Evolutionary conservation across 768 basidiomycete species (phyloP).

Genomic region (Agaricus bisporus): DNA sequence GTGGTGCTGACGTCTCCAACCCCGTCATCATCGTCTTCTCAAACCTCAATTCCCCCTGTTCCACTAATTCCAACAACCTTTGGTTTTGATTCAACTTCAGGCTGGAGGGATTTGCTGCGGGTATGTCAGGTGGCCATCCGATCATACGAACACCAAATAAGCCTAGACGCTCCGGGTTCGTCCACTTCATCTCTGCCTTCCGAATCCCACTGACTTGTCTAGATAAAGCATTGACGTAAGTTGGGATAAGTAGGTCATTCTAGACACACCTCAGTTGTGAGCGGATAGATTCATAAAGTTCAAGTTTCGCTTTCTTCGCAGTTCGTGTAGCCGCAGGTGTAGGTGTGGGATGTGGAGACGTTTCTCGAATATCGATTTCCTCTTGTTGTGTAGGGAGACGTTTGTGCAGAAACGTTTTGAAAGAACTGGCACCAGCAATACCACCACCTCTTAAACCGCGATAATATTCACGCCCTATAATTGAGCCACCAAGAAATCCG

Average conservation of each 20-base stretch:
- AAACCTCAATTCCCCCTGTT: constrained; percentile 44
- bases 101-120: constrained; percentile 55
- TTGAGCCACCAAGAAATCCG: constrained; percentile 61
- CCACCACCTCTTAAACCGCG: constrained; percentile 54
- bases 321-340: constrained; percentile 12
- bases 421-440: constrained; percentile 47
- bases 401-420: constrained; percentile 41
- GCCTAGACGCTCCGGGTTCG: constrained; percentile 52
- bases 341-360: constrained; percentile 12
- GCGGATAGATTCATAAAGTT: constrained; percentile 51
- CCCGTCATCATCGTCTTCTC: constrained; percentile 21
- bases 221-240: not conserved
- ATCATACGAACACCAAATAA: constrained; percentile 53
- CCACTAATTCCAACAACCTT: constrained; percentile 41
- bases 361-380: not conserved
- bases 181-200: constrained; percentile 74
- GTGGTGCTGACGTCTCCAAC: not conserved
- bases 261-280: constrained; percentile 43
- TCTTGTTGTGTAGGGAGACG: constrained; percentile 10
- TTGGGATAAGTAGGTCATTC: no score
- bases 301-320: constrained; percentile 38
- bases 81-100: constrained; percentile 52
- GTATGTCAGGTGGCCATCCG: constrained; percentile 60
- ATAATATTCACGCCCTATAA: constrained; percentile 62
- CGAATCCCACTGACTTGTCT: constrained; percentile 54